Evolutionary conservation across 441 rosid species (phyloP).

Genomic region (Erodium moschatum): DNA sequence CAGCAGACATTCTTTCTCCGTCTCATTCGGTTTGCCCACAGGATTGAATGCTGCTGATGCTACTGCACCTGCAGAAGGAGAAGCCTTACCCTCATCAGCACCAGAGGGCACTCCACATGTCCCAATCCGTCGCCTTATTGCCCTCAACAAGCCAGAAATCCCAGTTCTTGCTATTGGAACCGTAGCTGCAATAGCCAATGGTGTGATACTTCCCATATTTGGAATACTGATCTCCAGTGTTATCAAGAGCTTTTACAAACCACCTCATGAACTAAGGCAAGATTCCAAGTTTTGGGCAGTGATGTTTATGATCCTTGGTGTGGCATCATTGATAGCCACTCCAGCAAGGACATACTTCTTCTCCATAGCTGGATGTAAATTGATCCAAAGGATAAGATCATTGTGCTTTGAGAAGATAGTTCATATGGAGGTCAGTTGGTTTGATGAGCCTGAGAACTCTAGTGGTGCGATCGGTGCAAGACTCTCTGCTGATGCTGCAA

Average conservation of each 20-base stretch:
- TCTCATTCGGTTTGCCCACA: constrained; percentile 36
- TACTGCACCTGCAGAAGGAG: not conserved
- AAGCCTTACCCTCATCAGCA: constrained; percentile 15
- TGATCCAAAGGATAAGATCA: constrained; percentile 47
- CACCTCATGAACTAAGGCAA: constrained; percentile 24
- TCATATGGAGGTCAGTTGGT: constrained; percentile 72
- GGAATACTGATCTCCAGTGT: constrained; percentile 50
- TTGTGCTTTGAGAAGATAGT: constrained; percentile 74
- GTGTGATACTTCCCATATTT: constrained; percentile 42
- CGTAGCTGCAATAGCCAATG: constrained; percentile 44
- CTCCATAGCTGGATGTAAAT: constrained; percentile 48
- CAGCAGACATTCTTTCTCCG: constrained; percentile 28
- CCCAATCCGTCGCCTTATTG: constrained; percentile 42
- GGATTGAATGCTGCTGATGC: constrained; percentile 21
- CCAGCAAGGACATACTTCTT: constrained; percentile 50
- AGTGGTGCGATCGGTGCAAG: constrained; percentile 76
- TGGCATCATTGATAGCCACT: constrained; percentile 19
- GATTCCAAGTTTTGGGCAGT: constrained; percentile 45
- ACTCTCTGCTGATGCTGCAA: constrained; percentile 53
- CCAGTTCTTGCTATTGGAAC: constrained; percentile 43
- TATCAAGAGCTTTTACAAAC: constrained; percentile 46
- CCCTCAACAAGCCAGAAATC: constrained; percentile 49
- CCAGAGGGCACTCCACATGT: constrained; percentile 26
- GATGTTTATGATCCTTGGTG: constrained; percentile 35
- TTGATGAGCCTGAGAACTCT: constrained; percentile 58